A percentile compares a stretch with the other conserved stretches of the same genome.
Conservation (phyloP, 208 protist genomes). For the Trypanosoma boissoni region DNA sequence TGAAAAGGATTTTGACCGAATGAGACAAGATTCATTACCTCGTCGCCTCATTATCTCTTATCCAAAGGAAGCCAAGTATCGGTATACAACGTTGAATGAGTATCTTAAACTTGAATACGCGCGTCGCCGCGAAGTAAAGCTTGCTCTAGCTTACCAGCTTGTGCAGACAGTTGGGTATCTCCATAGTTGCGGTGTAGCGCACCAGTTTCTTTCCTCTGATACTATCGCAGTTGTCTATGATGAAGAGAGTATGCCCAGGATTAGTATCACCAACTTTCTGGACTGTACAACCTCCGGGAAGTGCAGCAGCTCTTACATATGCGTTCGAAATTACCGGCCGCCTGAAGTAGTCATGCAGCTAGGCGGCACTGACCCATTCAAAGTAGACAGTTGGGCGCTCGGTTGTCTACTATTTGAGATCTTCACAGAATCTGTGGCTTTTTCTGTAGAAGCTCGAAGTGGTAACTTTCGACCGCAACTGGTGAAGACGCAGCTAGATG, state of each 20-base stretch:
- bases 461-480: slow-evolving; percentile 26
- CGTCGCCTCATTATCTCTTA: slow-evolving; percentile 8
- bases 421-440: slow-evolving; percentile 18
- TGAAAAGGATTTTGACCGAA: background rate
- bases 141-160: slow-evolving; percentile 22
- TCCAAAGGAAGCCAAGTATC: background rate
- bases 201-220: slow-evolving; percentile 33
- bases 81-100: slow-evolving; percentile 5
- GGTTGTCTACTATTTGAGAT: slow-evolving; percentile 36
- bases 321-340: slow-evolving; percentile 30
- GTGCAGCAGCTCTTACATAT: slow-evolving; percentile 31
- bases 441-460: slow-evolving; percentile 13
- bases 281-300: slow-evolving; percentile 9
- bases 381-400: slow-evolving; percentile 28
- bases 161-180: slow-evolving; percentile 24
- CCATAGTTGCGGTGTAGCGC: slow-evolving; percentile 15
- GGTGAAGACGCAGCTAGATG: slow-evolving; percentile 23
- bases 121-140: slow-evolving; percentile 17
- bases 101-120: slow-evolving; percentile 7
- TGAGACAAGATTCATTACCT: background rate
- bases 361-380: slow-evolving; percentile 18
- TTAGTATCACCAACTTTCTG: slow-evolving; percentile 27
- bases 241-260: slow-evolving; percentile 4
- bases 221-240: slow-evolving; percentile 13
- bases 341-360: slow-evolving; percentile 32